phyloP scores from a whole-genome alignment of 371 early-diverging fungal genomes.

The Choanephora cucurbitarum region DNA sequence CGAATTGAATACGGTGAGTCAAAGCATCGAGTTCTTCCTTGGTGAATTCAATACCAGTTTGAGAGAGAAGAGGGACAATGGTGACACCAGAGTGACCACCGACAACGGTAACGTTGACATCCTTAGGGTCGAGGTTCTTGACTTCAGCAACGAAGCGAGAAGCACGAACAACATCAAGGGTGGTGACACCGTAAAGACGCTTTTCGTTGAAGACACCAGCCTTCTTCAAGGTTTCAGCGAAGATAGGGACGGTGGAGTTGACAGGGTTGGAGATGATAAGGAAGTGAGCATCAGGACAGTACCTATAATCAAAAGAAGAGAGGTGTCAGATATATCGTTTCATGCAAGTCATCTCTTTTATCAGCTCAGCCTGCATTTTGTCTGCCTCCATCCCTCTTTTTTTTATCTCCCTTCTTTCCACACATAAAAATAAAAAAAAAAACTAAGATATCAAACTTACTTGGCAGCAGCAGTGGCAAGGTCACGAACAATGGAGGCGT shows the following conservation, averaged over 20 bases:
- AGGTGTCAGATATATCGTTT: not conserved
- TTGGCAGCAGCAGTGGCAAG: slow-evolving; percentile 70
- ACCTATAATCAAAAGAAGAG: slow-evolving; percentile 38
- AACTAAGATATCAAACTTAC: slow-evolving; percentile 53
- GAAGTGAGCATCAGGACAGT: slow-evolving; percentile 96
- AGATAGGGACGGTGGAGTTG: slow-evolving; percentile 99
- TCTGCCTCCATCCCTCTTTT: not conserved
- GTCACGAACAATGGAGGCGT: slow-evolving; percentile 93
- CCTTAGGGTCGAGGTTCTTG: slow-evolving; percentile 74
- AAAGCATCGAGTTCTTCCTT: slow-evolving; percentile 91
- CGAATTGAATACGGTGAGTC: slow-evolving; percentile 98
- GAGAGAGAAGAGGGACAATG: slow-evolving; percentile 96
- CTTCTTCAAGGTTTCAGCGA: slow-evolving; percentile 95
- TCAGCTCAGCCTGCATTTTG: not conserved
- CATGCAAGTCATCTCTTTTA: not conserved
- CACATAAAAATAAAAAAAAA: not conserved
- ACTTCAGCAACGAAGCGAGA: slow-evolving; percentile 92
- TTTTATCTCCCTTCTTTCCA: no score
- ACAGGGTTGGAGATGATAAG: slow-evolving; percentile 99
- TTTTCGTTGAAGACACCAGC: slow-evolving; percentile 93
- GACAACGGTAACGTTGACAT: slow-evolving; percentile 88
- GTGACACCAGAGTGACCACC: slow-evolving; percentile 99
- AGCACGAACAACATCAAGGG: slow-evolving; percentile 98
- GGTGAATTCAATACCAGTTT: slow-evolving; percentile 80
- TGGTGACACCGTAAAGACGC: slow-evolving; percentile 97